Evolutionary conservation across 257 asterid genomes (phyloP).

Genomic region (Penstemon barbatus): DNA sequence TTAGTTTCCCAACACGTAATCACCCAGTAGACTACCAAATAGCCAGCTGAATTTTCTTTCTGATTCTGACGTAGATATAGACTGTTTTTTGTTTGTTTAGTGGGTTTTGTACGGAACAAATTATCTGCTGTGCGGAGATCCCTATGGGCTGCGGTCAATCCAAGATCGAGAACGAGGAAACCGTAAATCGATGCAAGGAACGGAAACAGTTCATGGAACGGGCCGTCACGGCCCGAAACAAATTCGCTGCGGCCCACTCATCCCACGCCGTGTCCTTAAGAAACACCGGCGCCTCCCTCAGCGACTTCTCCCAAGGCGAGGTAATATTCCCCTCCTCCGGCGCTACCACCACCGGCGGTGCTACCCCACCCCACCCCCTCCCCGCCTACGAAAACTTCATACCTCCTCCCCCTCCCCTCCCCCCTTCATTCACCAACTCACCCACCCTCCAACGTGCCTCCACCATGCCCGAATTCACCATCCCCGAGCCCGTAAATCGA

Average conservation of each 20-base stretch:
- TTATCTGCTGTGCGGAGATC: too few species aligned
- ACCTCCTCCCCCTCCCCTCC: slow-evolving; percentile 71
- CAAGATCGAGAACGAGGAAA: slow-evolving; percentile 90
- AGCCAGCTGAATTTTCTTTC: too few species aligned
- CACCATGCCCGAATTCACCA: slow-evolving; percentile 79
- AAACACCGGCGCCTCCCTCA: slow-evolving; percentile 92
- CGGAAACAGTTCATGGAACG: slow-evolving; percentile 73
- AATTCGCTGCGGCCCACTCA: slow-evolving; percentile 93
- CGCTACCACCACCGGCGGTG: slow-evolving; percentile 11
- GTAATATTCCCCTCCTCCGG: slow-evolving; percentile 44
- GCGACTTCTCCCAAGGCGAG: slow-evolving; percentile 89
- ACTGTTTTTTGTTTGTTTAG: too few species aligned
- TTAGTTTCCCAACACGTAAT: too few species aligned
- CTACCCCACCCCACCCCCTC: slow-evolving; percentile 40
- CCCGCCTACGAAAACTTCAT: slow-evolving; percentile 56
- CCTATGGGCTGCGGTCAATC: slow-evolving; percentile 86
- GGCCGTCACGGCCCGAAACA: slow-evolving; percentile 82
- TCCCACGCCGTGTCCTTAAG: slow-evolving; percentile 78
- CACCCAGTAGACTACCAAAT: too few species aligned
- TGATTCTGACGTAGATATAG: too few species aligned
- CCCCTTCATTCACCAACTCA: slow-evolving; percentile 36
- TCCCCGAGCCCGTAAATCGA: slow-evolving; percentile 44
- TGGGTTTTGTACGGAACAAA: too few species aligned
- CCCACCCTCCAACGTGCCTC: slow-evolving; percentile 76
- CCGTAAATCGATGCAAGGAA: slow-evolving; percentile 83